phyloP scores from a whole-genome alignment of 768 basidiomycete genomes.

The Kwoniella pini region DNA sequence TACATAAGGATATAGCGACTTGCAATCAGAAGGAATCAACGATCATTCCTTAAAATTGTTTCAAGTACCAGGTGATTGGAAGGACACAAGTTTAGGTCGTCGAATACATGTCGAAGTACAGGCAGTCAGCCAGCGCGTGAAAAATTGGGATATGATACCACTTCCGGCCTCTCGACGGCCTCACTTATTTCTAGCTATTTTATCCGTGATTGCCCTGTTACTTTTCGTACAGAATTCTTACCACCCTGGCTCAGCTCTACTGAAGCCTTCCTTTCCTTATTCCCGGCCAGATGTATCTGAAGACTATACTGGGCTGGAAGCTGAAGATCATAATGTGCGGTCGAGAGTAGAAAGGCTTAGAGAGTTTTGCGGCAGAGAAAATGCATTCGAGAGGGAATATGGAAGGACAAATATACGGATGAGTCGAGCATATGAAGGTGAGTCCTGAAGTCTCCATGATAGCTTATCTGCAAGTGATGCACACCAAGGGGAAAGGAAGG shows the following conservation, averaged over 20 bases:
- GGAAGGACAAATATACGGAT: slow-evolving; percentile 41
- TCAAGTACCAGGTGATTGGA: too few species aligned
- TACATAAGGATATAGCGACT: too few species aligned
- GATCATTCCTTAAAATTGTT: too few species aligned
- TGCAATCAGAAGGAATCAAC: too few species aligned
- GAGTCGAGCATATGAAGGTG: slow-evolving; percentile 47
- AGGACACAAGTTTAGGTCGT: too few species aligned
- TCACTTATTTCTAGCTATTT: slow-evolving; percentile 23
- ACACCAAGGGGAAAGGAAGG: background rate
- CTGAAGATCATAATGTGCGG: slow-evolving; percentile 15
- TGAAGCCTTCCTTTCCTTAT: slow-evolving; percentile 2
- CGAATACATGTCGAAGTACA: too few species aligned
- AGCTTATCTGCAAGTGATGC: background rate
- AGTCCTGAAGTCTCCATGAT: slow-evolving; percentile 11
- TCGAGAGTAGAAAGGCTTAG: slow-evolving; percentile 25
- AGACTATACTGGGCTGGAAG: slow-evolving; percentile 2
- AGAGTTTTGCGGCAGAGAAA: slow-evolving; percentile 21
- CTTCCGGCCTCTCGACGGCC: slow-evolving; percentile 24
- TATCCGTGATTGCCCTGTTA: slow-evolving; percentile 17
- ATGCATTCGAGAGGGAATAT: slow-evolving; percentile 38
- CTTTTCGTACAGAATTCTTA: slow-evolving; percentile 25
- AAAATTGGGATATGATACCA: slow-evolving; percentile 22
- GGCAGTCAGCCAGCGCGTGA: too few species aligned
- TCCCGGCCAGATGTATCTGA: background rate
- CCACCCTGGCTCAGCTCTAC: slow-evolving; percentile 14